These are phyloP conservation scores for Gastrolobium bilobum DNA, from an alignment of 306 rosid species.

Conservation along the genomic window DNA sequence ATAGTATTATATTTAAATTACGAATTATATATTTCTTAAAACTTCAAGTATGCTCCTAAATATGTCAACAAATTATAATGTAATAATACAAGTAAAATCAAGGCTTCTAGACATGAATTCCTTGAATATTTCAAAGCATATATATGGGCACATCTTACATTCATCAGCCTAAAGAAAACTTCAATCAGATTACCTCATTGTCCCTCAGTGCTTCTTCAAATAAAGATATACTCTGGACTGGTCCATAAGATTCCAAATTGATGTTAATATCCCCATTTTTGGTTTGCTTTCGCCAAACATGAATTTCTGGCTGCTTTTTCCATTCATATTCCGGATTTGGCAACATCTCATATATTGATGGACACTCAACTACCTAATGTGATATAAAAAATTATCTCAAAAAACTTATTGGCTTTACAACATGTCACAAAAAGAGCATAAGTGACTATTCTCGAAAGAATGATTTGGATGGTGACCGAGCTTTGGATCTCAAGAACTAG, in stretches of 20 bases:
- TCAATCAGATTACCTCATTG: constrained; percentile 69
- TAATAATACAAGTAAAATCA: constrained; percentile 24
- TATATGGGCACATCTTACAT: constrained; percentile 18
- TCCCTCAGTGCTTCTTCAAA: constrained; percentile 79
- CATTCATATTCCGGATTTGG: constrained; percentile 81
- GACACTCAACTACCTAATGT: constrained; percentile 89
- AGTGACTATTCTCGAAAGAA: constrained; percentile 31
- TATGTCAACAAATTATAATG: constrained; percentile 1
- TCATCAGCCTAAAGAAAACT: constrained; percentile 28
- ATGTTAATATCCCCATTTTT: constrained; percentile 60
- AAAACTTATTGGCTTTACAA: constrained; percentile 41
- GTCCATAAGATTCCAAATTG: constrained; percentile 78
- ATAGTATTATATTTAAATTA: neutral
- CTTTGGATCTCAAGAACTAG: constrained; percentile 36
- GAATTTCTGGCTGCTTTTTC: constrained; percentile 80
- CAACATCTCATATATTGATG: constrained; percentile 95
- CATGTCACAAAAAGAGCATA: constrained; percentile 36
- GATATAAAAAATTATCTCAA: constrained; percentile 44
- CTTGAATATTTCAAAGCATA: constrained; percentile 43
- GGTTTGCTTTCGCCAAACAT: constrained; percentile 78
- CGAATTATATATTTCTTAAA: constrained; percentile 30
- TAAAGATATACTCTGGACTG: constrained; percentile 58
- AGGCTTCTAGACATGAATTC: constrained; percentile 28
- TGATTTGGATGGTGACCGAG: constrained; percentile 36
- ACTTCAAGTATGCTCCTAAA: constrained; percentile 30